Evolutionary conservation across 495 filamentous ascomycete genomes (phyloP).

Genomic region (Friedmanniomyces simplex): DNA sequence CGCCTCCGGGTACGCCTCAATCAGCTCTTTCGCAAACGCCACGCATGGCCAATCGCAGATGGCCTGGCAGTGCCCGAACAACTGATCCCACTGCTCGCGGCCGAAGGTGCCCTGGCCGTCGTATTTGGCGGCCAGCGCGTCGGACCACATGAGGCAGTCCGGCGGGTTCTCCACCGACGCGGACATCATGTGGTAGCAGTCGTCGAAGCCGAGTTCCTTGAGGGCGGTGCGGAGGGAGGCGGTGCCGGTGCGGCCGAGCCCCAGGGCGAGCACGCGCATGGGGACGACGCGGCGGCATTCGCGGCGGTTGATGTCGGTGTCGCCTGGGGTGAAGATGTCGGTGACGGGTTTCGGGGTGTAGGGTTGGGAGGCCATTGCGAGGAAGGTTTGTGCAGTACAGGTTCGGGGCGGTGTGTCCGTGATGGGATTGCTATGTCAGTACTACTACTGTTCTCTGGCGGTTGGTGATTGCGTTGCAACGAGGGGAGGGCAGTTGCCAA

Average conservation of each 20-base stretch:
- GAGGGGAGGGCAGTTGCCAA: no score
- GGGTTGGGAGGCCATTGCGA: slow-evolving; percentile 24
- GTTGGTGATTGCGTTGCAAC: no score
- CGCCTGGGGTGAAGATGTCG: slow-evolving; percentile 39
- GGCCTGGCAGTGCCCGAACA: slow-evolving; percentile 55
- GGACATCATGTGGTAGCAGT: slow-evolving; percentile 60
- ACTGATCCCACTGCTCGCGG: slow-evolving; percentile 55
- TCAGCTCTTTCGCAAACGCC: slow-evolving; percentile 56
- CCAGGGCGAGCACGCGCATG: slow-evolving; percentile 55
- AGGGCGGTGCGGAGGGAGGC: slow-evolving; percentile 53
- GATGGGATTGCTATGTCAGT: no score
- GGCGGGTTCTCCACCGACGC: slow-evolving; percentile 50
- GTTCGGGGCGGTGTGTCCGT: no score
- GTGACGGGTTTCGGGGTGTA: slow-evolving; percentile 30
- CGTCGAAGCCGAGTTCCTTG: slow-evolving; percentile 47
- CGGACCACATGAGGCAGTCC: slow-evolving; percentile 52
- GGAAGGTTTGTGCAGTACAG: no score
- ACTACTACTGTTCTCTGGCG: no score
- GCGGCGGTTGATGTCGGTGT: slow-evolving; percentile 52
- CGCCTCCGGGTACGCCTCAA: slow-evolving; percentile 59
- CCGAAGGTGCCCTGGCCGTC: slow-evolving; percentile 50
- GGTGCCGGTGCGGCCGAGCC: slow-evolving; percentile 56
- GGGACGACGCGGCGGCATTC: slow-evolving; percentile 53
- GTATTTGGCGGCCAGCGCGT: slow-evolving; percentile 56
- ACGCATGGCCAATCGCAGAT: slow-evolving; percentile 58